Evolutionary conservation across 768 basidiomycete species (phyloP).

Genomic region (Leccinum arenicola): DNA sequence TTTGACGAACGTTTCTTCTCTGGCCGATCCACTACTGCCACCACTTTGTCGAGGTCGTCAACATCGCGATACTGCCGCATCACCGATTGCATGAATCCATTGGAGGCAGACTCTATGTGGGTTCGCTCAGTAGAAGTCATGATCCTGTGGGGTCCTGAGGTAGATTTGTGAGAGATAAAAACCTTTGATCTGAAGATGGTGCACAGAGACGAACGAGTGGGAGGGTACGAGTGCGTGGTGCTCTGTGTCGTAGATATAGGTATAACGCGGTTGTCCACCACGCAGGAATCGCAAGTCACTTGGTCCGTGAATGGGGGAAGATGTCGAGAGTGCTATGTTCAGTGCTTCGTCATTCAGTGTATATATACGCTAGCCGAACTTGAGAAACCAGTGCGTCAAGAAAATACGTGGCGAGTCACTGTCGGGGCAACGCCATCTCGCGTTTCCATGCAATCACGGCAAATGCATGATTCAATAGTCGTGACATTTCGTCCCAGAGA

Average conservation of each 20-base stretch:
- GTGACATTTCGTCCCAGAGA: background rate
- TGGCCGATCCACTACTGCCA: background rate
- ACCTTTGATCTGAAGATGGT: background rate
- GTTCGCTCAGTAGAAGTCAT: conserved; percentile 12
- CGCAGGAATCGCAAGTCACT: conserved; percentile 5
- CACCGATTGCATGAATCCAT: conserved; percentile 23
- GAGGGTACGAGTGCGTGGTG: conserved; percentile 4
- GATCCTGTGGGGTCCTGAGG: conserved; percentile 11
- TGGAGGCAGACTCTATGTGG: conserved; percentile 14
- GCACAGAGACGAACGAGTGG: conserved; percentile 4
- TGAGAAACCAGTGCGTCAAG: conserved; percentile 14
- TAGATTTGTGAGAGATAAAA: background rate
- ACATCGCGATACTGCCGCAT: conserved; percentile 5
- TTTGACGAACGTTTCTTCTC: conserved; percentile 20
- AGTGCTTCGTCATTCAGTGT: background rate
- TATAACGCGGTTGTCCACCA: background rate
- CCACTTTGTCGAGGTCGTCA: conserved; percentile 16
- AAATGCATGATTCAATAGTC: background rate
- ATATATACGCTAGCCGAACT: background rate
- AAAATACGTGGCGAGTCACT: background rate
- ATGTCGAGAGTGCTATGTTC: background rate
- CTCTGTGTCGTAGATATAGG: background rate
- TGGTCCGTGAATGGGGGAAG: background rate
- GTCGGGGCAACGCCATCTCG: background rate
- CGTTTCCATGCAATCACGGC: background rate